These are phyloP conservation scores for Erythrophleum ivorense DNA, from an alignment of 331 rosid species.

Conservation along the genomic window DNA sequence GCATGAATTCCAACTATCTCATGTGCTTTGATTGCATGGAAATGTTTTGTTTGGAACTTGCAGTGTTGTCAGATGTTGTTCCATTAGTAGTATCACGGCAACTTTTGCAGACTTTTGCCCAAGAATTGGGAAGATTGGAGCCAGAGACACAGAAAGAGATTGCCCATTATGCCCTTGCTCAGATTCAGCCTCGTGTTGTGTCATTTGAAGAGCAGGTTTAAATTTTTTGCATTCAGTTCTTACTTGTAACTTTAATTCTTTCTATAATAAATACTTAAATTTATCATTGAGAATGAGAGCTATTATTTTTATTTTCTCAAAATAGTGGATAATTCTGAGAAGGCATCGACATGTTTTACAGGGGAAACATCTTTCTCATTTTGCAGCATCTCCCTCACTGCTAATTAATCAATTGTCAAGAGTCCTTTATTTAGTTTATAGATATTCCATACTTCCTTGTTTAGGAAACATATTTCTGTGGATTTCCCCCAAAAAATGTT, in stretches of 20 bases:
- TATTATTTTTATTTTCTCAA: neutral
- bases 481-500: neutral
- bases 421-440: neutral
- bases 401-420: neutral
- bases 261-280: neutral
- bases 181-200: constrained; percentile 96
- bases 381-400: neutral
- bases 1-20: constrained; percentile 22
- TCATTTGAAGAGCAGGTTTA: constrained; percentile 96
- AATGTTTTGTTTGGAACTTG: constrained; percentile 5
- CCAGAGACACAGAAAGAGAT: constrained; percentile 86
- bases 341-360: neutral
- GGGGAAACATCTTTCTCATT: constrained; percentile 15
- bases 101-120: constrained; percentile 90
- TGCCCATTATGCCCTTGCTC: constrained; percentile 86
- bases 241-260: neutral
- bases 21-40: constrained; percentile 6
- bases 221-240: constrained; percentile 26
- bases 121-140: constrained; percentile 79
- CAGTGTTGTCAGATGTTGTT: constrained; percentile 94
- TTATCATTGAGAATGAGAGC: neutral
- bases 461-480: neutral
- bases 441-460: neutral
- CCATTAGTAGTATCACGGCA: constrained; percentile 95
- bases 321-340: neutral